phyloP scores from a whole-genome alignment of 768 basidiomycete genomes.

The Ephemerocybe angulata region DNA sequence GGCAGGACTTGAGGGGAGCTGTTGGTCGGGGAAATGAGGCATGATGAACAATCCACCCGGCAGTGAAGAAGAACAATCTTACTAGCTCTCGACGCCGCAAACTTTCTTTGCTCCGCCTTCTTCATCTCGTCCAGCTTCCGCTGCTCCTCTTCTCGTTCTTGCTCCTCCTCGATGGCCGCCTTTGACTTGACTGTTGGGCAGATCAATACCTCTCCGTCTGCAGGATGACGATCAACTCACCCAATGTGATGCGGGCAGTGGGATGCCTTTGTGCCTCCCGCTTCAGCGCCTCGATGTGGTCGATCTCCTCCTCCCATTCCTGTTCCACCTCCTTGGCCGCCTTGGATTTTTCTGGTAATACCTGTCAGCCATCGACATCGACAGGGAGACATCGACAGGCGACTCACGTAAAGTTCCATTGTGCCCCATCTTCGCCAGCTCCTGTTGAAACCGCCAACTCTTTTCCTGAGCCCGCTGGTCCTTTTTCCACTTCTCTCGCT shows the following conservation, averaged over 20 bases:
- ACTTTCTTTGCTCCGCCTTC: neutral
- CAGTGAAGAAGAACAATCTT: neutral
- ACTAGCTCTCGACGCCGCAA: neutral
- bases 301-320: neutral
- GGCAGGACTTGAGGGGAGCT: constrained; percentile 6
- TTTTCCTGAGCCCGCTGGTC: neutral
- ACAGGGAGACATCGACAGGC: neutral
- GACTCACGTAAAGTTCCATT: neutral
- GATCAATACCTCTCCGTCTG: too few species aligned
- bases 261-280: too few species aligned
- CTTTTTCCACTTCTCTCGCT: neutral
- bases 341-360: neutral
- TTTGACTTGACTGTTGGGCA: too few species aligned
- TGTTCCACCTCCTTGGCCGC: neutral
- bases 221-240: too few species aligned
- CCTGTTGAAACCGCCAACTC: neutral
- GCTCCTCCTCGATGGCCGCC: too few species aligned
- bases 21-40: neutral
- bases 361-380: neutral
- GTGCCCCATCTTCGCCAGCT: neutral
- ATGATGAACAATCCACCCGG: neutral
- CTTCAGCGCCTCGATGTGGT: too few species aligned
- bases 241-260: too few species aligned
- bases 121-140: neutral
- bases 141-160: neutral